Evolutionary conservation across 345 rosid species (phyloP).

Genomic region (Salix udensis): DNA sequence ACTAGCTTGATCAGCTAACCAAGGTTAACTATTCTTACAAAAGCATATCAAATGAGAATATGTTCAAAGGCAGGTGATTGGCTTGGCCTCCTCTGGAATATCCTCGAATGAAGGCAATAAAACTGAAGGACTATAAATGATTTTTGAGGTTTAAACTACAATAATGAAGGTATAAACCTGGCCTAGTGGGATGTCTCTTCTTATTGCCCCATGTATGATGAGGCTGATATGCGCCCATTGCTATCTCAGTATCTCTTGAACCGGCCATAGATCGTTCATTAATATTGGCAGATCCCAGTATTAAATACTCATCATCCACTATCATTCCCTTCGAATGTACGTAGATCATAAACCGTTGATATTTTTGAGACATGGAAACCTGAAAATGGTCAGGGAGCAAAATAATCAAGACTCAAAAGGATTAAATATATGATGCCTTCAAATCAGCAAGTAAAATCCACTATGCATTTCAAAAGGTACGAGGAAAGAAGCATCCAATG

Average conservation of each 20-base stretch:
- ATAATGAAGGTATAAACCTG: conserved; percentile 37
- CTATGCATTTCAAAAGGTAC: background rate
- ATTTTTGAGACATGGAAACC: conserved; percentile 53
- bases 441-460: background rate
- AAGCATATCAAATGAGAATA: background rate
- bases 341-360: conserved; percentile 71
- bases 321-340: conserved; percentile 88
- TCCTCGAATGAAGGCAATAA: background rate
- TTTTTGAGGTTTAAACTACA: background rate
- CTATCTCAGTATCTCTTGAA: conserved; percentile 81
- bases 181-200: conserved; percentile 58
- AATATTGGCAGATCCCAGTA: conserved; percentile 84
- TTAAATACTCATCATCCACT: conserved; percentile 71
- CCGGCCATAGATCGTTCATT: conserved; percentile 87
- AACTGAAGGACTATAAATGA: background rate
- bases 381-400: conserved; percentile 18
- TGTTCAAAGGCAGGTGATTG: background rate
- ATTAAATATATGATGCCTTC: background rate
- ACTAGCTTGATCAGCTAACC: background rate
- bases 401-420: background rate
- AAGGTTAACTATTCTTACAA: background rate
- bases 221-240: conserved; percentile 79
- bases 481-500: background rate
- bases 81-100: background rate
- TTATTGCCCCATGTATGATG: conserved; percentile 54